Evolutionary conservation across 129 eudicot species (phyloP), one percentile per base, ranked within the genome.

Genomic region (Pittosporum tobira): DNA sequence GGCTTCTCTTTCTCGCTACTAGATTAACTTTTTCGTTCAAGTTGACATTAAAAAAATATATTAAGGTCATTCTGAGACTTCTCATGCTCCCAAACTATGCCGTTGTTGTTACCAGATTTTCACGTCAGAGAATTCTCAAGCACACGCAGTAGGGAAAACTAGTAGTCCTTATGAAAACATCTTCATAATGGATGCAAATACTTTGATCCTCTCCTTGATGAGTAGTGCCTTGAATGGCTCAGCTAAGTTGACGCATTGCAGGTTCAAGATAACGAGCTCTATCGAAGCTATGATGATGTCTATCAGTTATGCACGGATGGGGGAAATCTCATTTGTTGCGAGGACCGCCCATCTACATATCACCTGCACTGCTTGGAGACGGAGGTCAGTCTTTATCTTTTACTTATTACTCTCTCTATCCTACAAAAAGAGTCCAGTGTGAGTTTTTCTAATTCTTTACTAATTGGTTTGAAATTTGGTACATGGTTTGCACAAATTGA

Each of bases 251-350:
- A 28, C 64, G 20, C 45, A 54, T 26, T 61, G 36, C 25, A 61
- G 48, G 21, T 67, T 67, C 38, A 79, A 78, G 21, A 48, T 44
- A 24, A 12, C 2, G n/a, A n/a, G n/a, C n/a, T 63, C 57, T 16
- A 66, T 44, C 0, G 89, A 79, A 38, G 1, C 23, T 63, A 76
- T 53, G 95, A 86, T 36, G 91, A 86, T 64, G 75, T 76, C 3
- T 86, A 91, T 60, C 47, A 82, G 31, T 30, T 86, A 20, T 86
- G 91, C 64, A 91, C 85, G 0, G 84, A 86, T 66, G 95, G 95
- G 26, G 95, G 91, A 31, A 62, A 76, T 27, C 56, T 86, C 57
- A 77, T 79, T 40, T 86, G 95, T 50, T 86, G 95, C 34, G 95
- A 86, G 4, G 37, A 52, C 4, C 82, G 95, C 63, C 58, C 61